Conservation (phyloP, 345 rosid species). For the Hibiscus syriacus region DNA sequence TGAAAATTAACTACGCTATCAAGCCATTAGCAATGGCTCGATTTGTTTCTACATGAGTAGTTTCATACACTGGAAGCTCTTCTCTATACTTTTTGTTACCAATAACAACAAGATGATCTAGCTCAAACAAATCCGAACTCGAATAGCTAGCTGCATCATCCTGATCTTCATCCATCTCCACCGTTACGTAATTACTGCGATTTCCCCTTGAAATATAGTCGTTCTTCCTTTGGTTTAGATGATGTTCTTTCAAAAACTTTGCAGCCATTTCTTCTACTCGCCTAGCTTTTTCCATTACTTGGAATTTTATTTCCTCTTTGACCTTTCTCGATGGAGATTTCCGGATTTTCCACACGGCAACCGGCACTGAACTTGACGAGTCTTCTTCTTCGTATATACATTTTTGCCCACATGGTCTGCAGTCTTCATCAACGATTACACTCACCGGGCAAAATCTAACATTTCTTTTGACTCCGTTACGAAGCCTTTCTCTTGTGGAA, state of each 20-base stretch:
- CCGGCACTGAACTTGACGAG: conserved; percentile 17
- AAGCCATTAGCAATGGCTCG: conserved; percentile 54
- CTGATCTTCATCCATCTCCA: conserved; percentile 6
- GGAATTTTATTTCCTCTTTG: conserved; percentile 15
- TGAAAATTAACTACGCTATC: conserved; percentile 15
- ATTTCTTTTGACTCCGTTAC: conserved; percentile 49
- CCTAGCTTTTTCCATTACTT: conserved; percentile 20
- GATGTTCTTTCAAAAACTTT: conserved; percentile 34
- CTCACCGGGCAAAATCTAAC: conserved; percentile 70
- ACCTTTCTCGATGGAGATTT: conserved; percentile 26
- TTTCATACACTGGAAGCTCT: conserved; percentile 69
- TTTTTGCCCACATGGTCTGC: conserved; percentile 47
- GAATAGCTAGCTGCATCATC: conserved; percentile 36
- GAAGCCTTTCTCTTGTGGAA: conserved; percentile 38
- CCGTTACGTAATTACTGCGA: background rate
- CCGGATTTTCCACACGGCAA: conserved; percentile 39
- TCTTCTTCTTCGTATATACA: conserved; percentile 20
- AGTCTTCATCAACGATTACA: conserved; percentile 52
- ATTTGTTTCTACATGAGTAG: conserved; percentile 42
- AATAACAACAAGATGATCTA: conserved; percentile 35
- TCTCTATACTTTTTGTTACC: conserved; percentile 28
- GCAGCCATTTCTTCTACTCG: conserved; percentile 41
- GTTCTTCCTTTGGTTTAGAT: conserved; percentile 22
- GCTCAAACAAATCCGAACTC: conserved; percentile 56
- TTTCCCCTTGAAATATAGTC: too few species aligned